Conservation (phyloP, 2,329 filamentous ascomycete genomes). For the Chaetomiaceae sp. region DNA sequence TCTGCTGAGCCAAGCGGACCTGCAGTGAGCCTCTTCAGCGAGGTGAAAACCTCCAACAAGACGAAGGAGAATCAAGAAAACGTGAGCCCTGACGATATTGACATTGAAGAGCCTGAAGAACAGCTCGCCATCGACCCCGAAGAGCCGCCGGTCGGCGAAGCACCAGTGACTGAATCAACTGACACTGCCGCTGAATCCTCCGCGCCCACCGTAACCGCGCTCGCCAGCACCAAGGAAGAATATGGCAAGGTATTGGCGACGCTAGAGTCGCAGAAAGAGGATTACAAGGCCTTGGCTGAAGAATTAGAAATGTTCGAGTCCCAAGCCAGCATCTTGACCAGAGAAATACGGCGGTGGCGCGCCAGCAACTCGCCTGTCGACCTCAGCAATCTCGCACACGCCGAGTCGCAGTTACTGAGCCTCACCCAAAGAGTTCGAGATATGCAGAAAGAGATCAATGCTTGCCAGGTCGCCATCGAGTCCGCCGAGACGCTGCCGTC, state of each 20-base stretch:
- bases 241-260: slow-evolving; percentile 22
- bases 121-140: slow-evolving; percentile 31
- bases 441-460: slow-evolving; percentile 34
- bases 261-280: slow-evolving; percentile 31
- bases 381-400: slow-evolving; percentile 24
- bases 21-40: slow-evolving; percentile 24
- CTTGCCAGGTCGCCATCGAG: slow-evolving; percentile 36
- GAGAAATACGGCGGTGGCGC: slow-evolving; percentile 31
- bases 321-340: slow-evolving; percentile 29
- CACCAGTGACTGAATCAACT: slow-evolving; percentile 12
- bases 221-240: slow-evolving; percentile 2
- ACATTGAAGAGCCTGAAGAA: slow-evolving; percentile 43
- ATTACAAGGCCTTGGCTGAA: slow-evolving; percentile 33
- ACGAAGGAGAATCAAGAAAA: slow-evolving; percentile 29
- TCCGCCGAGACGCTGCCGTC: slow-evolving; percentile 29
- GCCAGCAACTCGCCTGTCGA: slow-evolving; percentile 22
- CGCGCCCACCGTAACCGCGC: background rate
- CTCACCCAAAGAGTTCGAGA: slow-evolving; percentile 34
- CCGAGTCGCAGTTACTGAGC: slow-evolving; percentile 30
- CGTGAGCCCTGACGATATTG: slow-evolving; percentile 45
- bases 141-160: slow-evolving; percentile 20
- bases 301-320: slow-evolving; percentile 34
- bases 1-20: slow-evolving; percentile 2
- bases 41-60: slow-evolving; percentile 15
- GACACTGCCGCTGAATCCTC: slow-evolving; percentile 6